These are phyloP conservation scores for Passiflora organensis DNA, from an alignment of 345 rosid species.

Conservation along the genomic window DNA sequence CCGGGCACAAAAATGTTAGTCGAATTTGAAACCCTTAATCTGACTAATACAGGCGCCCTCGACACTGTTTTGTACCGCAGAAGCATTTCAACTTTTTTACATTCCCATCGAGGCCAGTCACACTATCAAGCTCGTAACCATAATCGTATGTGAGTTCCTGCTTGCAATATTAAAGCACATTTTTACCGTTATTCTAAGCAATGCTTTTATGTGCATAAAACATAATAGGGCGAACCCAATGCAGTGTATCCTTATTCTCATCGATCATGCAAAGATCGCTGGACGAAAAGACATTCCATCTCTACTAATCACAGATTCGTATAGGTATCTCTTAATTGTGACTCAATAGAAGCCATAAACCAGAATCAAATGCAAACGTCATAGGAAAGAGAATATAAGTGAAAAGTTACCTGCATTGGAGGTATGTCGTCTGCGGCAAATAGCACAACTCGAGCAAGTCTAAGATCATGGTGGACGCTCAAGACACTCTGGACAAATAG, in stretches of 20 bases:
- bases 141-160: conserved; percentile 30
- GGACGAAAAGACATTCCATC: too few species aligned
- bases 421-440: conserved; percentile 27
- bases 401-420: conserved; percentile 18
- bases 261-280: too few species aligned
- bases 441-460: conserved; percentile 24
- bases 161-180: not conserved
- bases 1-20: too few species aligned
- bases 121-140: conserved; percentile 22
- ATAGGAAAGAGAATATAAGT: not conserved
- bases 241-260: not conserved
- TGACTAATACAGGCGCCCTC: conserved; percentile 15
- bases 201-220: not conserved
- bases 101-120: conserved; percentile 19
- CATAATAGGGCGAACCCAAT: not conserved
- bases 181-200: not conserved
- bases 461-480: conserved; percentile 21
- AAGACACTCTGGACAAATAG: conserved; percentile 23
- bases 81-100: conserved; percentile 14
- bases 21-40: conserved; percentile 3
- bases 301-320: too few species aligned
- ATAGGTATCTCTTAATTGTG: too few species aligned
- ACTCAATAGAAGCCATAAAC: not conserved
- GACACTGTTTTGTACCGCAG: conserved; percentile 21
- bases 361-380: not conserved